A percentile compares a stretch with the other conserved stretches of the same genome.
Evolutionary conservation across 176 grass and related monocot species (phyloP).

Genomic region (Tillandsia fasciculata): DNA sequence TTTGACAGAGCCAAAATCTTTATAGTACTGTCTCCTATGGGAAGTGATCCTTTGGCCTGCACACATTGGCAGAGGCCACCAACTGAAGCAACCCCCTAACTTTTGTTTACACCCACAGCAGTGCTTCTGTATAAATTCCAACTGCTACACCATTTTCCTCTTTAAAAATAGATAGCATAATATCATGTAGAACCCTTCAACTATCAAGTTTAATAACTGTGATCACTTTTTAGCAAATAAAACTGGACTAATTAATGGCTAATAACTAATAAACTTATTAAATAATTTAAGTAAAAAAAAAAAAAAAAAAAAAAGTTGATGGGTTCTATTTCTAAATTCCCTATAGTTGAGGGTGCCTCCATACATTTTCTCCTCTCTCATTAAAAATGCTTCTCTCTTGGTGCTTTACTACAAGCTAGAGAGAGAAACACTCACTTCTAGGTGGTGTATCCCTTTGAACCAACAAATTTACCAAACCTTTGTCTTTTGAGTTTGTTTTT

Average conservation of each 20-base stretch:
- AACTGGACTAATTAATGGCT: too few species aligned
- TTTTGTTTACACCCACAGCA: neutral
- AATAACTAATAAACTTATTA: too few species aligned
- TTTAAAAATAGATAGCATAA: conserved; percentile 2
- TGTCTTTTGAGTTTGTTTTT: conserved; percentile 1
- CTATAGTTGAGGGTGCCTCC: too few species aligned
- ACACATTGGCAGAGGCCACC: too few species aligned
- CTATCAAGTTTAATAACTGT: too few species aligned
- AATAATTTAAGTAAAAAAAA: too few species aligned
- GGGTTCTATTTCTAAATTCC: too few species aligned
- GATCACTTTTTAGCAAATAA: too few species aligned
- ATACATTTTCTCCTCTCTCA: neutral
- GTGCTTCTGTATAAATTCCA: conserved; percentile 22
- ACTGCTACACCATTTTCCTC: conserved; percentile 15
- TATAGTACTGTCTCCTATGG: neutral
- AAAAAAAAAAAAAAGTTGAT: too few species aligned
- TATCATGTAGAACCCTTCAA: too few species aligned
- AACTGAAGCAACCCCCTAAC: too few species aligned
- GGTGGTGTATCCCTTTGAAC: conserved; percentile 3
- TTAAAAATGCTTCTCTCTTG: conserved; percentile 2
- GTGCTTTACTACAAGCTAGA: neutral
- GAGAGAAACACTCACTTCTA: conserved; percentile 7
- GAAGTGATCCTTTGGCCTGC: neutral
- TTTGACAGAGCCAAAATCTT: neutral
- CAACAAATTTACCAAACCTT: conserved; percentile 12